phyloP scores from a whole-genome alignment of 2,329 filamentous ascomycete genomes.

The Colletotrichum costaricense region DNA sequence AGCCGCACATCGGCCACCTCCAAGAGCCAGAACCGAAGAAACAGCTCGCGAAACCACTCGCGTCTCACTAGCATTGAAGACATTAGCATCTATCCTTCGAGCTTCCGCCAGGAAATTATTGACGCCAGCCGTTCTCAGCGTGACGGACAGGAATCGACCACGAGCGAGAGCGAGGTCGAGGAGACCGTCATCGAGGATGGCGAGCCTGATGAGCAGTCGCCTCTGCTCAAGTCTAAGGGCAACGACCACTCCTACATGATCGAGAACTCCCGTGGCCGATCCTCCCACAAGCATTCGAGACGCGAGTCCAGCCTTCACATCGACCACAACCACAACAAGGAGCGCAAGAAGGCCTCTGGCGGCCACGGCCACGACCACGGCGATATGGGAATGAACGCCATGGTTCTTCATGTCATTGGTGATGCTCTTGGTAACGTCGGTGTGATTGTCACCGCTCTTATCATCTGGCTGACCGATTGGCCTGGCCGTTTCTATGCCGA shows the following conservation, averaged over 20 bases:
- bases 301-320: constrained; percentile 69
- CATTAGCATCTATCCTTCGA: constrained; percentile 88
- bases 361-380: constrained; percentile 81
- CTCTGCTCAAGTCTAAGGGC: constrained; percentile 56
- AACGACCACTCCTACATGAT: constrained; percentile 38
- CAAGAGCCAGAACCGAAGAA: constrained; percentile 55
- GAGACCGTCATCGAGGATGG: constrained; percentile 56
- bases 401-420: constrained; percentile 81
- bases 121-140: constrained; percentile 73
- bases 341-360: constrained; percentile 70
- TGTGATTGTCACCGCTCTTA: constrained; percentile 83
- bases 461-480: constrained; percentile 92
- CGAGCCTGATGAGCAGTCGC: constrained; percentile 56
- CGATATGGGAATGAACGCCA: constrained; percentile 95
- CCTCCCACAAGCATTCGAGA: constrained; percentile 44
- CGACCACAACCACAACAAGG: constrained; percentile 84
- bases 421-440: constrained; percentile 89
- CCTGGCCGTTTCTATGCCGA: constrained; percentile 88
- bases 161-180: constrained; percentile 65
- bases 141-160: constrained; percentile 56
- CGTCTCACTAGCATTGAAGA: constrained; percentile 75
- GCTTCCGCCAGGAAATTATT: constrained; percentile 93
- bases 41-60: constrained; percentile 62
- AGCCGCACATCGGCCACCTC: constrained; percentile 46
- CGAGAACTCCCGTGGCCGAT: constrained; percentile 38